Evolutionary conservation across 2,329 filamentous ascomycete species (phyloP), one percentile per base, ranked within the genome.

Genomic region (Aspergillus fijiensis): DNA sequence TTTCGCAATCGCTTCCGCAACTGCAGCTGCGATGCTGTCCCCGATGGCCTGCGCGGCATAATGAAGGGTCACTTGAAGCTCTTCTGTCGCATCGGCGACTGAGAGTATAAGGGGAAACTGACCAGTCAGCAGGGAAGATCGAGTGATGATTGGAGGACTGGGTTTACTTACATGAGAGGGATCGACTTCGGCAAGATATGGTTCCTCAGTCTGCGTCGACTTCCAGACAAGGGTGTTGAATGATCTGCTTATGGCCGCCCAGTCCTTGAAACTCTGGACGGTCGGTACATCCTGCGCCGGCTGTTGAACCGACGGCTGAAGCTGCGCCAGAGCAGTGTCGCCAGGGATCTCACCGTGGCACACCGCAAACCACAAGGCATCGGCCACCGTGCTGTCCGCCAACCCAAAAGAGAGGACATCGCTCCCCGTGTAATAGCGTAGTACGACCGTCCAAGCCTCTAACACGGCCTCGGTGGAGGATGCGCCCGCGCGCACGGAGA

Each of bases 221-320:
- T 55, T 62, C 60, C 60, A 62, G 21, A 62, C 29, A 7, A 62
- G 27, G 5, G 60, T 58, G 25, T 62, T 62, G 54, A 62, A 55
- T 9, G 60, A 60, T 23, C 5, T 45, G 27, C 57, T 60, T 27
- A 58, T 48, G n/a, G 55, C 33, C 21, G 60, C 57, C 60, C 60
- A 62, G 21, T 55, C 51, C 23, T 19, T 10, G 19, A 56, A 19
- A 33, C 47, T 58, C 51, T 23, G n/a, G 19, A 19, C 33, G 29
- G 21, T 45, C 16, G 42, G 16, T 23, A 19, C 27, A 1, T 49
- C 56, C 19, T 54, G 49, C 14, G 29, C 25, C 5, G 39, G 16
- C 39, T 45, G 39, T 45, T 45, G 16, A 27, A 51, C 14, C 16
- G 60, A 56, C 12, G 52, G 29, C 16, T 52, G 25, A 19, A 62